Evolutionary conservation across 2,329 filamentous ascomycete species (phyloP).

Genomic region (Alternaria solani): DNA sequence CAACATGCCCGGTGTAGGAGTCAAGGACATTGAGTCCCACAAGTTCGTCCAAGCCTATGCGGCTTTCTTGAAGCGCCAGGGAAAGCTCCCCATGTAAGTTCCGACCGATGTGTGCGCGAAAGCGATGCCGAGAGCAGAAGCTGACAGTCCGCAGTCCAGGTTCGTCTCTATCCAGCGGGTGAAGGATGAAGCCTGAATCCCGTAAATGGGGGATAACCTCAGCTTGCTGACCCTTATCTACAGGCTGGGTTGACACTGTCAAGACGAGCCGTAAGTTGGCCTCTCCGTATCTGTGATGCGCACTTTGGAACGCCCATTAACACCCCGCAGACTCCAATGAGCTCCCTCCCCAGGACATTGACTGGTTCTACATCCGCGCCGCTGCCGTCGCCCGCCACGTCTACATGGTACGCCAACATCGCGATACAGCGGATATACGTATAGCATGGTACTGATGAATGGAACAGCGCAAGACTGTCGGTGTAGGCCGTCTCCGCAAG

Average conservation of each 20-base stretch:
- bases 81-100: slow-evolving; percentile 78
- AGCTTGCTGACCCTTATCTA: slow-evolving; percentile 59
- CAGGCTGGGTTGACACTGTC: slow-evolving; percentile 99
- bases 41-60: slow-evolving; percentile 89
- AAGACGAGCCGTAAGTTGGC: slow-evolving; percentile 75
- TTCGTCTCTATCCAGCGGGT: slow-evolving; percentile 61
- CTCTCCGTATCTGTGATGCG: background rate
- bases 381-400: slow-evolving; percentile 96
- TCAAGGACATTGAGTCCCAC: slow-evolving; percentile 89
- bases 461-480: slow-evolving; percentile 85
- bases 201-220: slow-evolving; percentile 61
- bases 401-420: slow-evolving; percentile 68
- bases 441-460: background rate
- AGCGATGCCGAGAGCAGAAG: slow-evolving; percentile 4
- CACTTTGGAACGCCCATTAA: slow-evolving; percentile 21
- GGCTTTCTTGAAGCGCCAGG: slow-evolving; percentile 92
- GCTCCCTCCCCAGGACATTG: slow-evolving; percentile 95
- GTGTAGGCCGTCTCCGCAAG: slow-evolving; percentile 96
- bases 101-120: background rate
- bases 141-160: slow-evolving; percentile 63
- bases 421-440: background rate
- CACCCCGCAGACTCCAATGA: slow-evolving; percentile 76
- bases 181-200: slow-evolving; percentile 61
- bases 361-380: slow-evolving; percentile 93
- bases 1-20: slow-evolving; percentile 82